Conservation (phyloP, 441 rosid species). For the Euphorbia celastroides region DNA sequence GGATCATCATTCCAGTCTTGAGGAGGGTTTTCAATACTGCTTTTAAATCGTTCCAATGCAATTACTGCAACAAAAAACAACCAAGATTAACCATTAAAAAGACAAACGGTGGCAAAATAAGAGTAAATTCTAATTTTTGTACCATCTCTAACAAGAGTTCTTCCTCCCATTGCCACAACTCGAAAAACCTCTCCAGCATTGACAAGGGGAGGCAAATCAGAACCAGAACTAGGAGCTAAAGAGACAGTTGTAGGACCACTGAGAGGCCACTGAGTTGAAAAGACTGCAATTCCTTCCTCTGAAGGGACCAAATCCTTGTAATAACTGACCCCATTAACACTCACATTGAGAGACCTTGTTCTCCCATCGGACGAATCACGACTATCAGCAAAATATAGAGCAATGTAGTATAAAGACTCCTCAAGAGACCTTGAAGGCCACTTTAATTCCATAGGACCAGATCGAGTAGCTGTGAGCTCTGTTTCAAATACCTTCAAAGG, state of each 20-base stretch:
- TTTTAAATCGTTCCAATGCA: constrained; percentile 47
- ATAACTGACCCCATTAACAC: constrained; percentile 52
- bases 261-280: constrained; percentile 66
- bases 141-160: constrained; percentile 68
- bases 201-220: constrained; percentile 51
- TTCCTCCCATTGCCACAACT: constrained; percentile 42
- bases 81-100: background rate
- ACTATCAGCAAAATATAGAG: constrained; percentile 78
- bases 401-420: constrained; percentile 46
- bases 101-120: background rate
- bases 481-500: constrained; percentile 63
- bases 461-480: constrained; percentile 33
- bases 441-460: constrained; percentile 43
- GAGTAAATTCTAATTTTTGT: background rate
- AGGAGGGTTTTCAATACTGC: constrained; percentile 45
- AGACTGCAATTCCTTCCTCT: constrained; percentile 51
- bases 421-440: constrained; percentile 62
- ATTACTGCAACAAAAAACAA: constrained; percentile 35
- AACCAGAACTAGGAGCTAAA: constrained; percentile 49
- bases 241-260: constrained; percentile 46
- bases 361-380: constrained; percentile 29
- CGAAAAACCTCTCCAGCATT: constrained; percentile 79
- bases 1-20: constrained; percentile 89
- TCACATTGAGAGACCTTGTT: constrained; percentile 45
- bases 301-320: constrained; percentile 52